A percentile compares a stretch with the other conserved stretches of the same genome.
Evolutionary conservation across 768 basidiomycete species (phyloP).

Genomic region (Guyanaporus albipodus): DNA sequence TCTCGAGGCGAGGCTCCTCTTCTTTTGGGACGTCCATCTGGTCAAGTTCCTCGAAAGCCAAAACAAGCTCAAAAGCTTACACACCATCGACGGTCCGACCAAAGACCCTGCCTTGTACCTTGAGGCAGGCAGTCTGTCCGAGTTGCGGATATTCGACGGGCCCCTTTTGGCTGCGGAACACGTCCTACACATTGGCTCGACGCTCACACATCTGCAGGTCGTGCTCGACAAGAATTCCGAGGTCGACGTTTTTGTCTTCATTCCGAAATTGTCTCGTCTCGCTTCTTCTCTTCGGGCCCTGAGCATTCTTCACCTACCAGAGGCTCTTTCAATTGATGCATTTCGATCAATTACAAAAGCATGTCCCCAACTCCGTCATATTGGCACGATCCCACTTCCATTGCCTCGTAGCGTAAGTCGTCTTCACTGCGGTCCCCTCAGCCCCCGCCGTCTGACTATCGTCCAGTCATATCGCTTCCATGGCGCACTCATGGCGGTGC

Average conservation of each 20-base stretch:
- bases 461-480: constrained; percentile 34
- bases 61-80: constrained; percentile 38
- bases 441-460: constrained; percentile 12
- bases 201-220: constrained; percentile 46
- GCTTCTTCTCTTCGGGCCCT: constrained; percentile 35
- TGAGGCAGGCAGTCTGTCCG: constrained; percentile 36
- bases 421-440: neutral
- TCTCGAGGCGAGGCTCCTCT: constrained; percentile 43
- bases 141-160: constrained; percentile 44
- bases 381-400: constrained; percentile 38
- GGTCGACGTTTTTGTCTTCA: constrained; percentile 27
- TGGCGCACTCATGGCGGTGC: constrained; percentile 32
- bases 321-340: constrained; percentile 27
- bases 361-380: constrained; percentile 34
- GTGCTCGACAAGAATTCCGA: constrained; percentile 36
- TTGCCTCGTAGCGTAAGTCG: constrained; percentile 35
- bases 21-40: constrained; percentile 46
- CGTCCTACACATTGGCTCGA: constrained; percentile 32
- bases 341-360: constrained; percentile 32
- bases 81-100: constrained; percentile 26
- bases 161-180: constrained; percentile 40
- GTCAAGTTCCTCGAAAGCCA: constrained; percentile 49
- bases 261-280: constrained; percentile 30
- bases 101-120: constrained; percentile 20
- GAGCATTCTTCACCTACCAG: constrained; percentile 34